phyloP scores from a whole-genome alignment of 257 asterid species.

The Scutellaria barbata region DNA sequence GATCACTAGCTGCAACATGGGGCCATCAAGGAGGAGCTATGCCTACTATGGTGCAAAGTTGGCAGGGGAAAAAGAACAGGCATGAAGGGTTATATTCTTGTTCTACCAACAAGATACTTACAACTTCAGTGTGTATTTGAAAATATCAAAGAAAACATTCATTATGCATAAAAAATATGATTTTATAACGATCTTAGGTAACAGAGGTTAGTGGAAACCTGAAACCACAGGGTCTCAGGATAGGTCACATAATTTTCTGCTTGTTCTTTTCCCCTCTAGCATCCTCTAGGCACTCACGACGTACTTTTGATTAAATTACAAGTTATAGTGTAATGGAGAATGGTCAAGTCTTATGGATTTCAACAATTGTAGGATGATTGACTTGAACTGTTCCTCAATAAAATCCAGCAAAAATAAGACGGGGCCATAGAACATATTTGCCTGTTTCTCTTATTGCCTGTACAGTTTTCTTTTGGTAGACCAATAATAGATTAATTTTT shows the following conservation, averaged over 20 bases:
- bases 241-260: not conserved
- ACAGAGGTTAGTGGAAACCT: not conserved
- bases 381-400: not conserved
- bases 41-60: not conserved
- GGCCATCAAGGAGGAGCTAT: too few relatives aligned
- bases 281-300: not conserved
- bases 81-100: not conserved
- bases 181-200: not conserved
- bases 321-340: not conserved
- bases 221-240: not conserved
- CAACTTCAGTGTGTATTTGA: conserved; percentile 1
- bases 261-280: not conserved
- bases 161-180: not conserved
- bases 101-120: not conserved
- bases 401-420: not conserved
- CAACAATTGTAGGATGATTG: not conserved
- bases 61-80: not conserved
- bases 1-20: not conserved
- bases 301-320: not conserved
- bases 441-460: not conserved
- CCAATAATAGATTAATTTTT: not conserved
- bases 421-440: not conserved
- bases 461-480: not conserved
- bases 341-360: not conserved
- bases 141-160: not conserved